Percentiles rank a stretch among this genome's conserved stretches.
Conservation (phyloP, 2,329 filamentous ascomycete genomes). For the Fusarium graminum region DNA sequence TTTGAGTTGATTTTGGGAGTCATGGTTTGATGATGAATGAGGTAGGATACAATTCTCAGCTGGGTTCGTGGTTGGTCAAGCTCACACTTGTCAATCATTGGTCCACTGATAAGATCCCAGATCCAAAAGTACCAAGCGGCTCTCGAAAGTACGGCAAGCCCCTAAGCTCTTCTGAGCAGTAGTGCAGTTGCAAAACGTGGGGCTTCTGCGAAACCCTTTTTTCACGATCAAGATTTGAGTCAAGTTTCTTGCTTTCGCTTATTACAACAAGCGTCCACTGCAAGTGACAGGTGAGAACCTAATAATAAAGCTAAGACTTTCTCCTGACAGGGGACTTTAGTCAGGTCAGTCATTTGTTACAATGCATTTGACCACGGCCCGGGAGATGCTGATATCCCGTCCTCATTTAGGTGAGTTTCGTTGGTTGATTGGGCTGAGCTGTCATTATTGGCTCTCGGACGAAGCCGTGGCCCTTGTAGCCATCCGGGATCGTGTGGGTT, state of each 20-base stretch:
- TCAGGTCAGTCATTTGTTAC: slow-evolving; percentile 10
- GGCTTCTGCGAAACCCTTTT: slow-evolving; percentile 11
- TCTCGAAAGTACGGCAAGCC: slow-evolving; percentile 21
- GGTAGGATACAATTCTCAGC: not conserved
- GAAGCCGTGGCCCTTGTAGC: slow-evolving; percentile 20
- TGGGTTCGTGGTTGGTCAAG: slow-evolving; percentile 31
- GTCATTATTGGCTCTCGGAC: slow-evolving; percentile 38
- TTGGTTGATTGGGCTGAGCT: slow-evolving; percentile 35
- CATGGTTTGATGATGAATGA: slow-evolving; percentile 52
- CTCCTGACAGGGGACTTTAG: slow-evolving; percentile 22
- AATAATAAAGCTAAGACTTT: slow-evolving; percentile 21
- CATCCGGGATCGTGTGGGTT: slow-evolving; percentile 24
- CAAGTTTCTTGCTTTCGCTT: slow-evolving; percentile 19
- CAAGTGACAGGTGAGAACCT: slow-evolving; percentile 32
- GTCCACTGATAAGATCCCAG: not conserved
- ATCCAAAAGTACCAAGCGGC: not conserved
- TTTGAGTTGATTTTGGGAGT: slow-evolving; percentile 76
- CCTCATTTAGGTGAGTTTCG: slow-evolving; percentile 13
- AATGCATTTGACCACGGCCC: slow-evolving; percentile 10
- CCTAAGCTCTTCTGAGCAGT: slow-evolving; percentile 32
- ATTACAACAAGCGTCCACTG: slow-evolving; percentile 1
- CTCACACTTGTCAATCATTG: slow-evolving; percentile 18
- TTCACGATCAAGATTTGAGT: slow-evolving; percentile 7
- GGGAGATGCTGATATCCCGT: slow-evolving; percentile 32
- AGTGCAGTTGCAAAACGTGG: slow-evolving; percentile 33